These are phyloP conservation scores for Halophytophthora batemanensis DNA, from an alignment of 352 stramenopile genomes.

Conservation along the genomic window DNA sequence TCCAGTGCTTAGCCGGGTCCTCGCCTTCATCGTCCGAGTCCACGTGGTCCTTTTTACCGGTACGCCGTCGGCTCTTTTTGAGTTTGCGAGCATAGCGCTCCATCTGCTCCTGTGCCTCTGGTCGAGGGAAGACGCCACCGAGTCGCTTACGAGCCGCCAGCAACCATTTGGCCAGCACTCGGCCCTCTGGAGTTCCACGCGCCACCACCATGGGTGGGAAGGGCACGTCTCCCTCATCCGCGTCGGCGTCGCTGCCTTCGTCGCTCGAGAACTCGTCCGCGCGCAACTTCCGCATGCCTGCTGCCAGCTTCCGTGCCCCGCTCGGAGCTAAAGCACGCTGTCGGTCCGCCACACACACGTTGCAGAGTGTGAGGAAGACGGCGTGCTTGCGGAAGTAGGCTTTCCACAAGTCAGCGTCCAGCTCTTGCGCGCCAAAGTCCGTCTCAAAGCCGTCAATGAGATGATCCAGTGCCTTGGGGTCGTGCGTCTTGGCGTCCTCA, in stretches of 20 bases:
- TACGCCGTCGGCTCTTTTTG: constrained; percentile 82
- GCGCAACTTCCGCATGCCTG: constrained; percentile 63
- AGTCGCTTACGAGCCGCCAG: constrained; percentile 88
- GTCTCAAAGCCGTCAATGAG: constrained; percentile 73
- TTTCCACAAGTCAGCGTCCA: constrained; percentile 93
- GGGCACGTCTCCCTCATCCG: constrained; percentile 41
- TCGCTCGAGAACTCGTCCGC: constrained; percentile 93
- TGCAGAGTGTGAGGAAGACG: constrained; percentile 92
- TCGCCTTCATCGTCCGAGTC: constrained; percentile 74
- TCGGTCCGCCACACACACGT: constrained; percentile 76
- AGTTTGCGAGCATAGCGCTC: constrained; percentile 82
- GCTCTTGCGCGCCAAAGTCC: constrained; percentile 85
- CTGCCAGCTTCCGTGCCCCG: constrained; percentile 14
- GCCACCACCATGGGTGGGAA: constrained; percentile 94
- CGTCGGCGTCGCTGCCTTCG: constrained; percentile 71
- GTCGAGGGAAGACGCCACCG: constrained; percentile 88
- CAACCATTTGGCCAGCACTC: constrained; percentile 95
- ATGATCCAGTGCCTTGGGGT: constrained; percentile 72
- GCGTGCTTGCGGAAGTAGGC: constrained; percentile 95
- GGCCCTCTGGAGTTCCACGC: constrained; percentile 86
- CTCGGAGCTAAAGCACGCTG: constrained; percentile 17
- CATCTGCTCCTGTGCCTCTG: constrained; percentile 86
- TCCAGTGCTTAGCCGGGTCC: constrained; percentile 64
- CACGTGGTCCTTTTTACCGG: constrained; percentile 57
- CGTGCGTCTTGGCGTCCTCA: constrained; percentile 57